These are phyloP conservation scores for Monosporozyma siamensis DNA, from an alignment of 805 yeast genomes.

Conservation along the genomic window DNA sequence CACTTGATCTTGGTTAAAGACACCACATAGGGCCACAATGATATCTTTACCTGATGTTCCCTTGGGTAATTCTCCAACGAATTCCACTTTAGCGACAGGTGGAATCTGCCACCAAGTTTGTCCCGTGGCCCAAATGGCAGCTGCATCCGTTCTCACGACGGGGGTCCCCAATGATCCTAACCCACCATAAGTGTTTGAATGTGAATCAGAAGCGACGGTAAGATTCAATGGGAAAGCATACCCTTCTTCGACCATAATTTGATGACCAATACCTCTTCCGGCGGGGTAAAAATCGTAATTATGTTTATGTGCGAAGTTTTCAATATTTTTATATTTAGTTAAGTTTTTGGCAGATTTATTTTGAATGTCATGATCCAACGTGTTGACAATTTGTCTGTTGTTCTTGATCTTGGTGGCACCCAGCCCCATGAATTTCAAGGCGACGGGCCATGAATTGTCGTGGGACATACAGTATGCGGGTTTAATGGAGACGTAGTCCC, in stretches of 20 bases:
- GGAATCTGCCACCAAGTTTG: slow-evolving; percentile 99
- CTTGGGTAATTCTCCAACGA: slow-evolving; percentile 67
- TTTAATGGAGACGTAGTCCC: slow-evolving; percentile 88
- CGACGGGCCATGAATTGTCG: slow-evolving; percentile 99
- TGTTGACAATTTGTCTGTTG: slow-evolving; percentile 87
- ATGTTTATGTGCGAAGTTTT: slow-evolving; percentile 79
- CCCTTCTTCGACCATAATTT: slow-evolving; percentile 98
- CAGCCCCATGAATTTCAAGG: slow-evolving; percentile 87
- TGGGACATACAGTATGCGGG: slow-evolving; percentile 99
- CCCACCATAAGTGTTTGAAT: slow-evolving; percentile 97
- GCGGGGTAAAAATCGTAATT: slow-evolving; percentile 97
- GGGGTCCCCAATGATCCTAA: slow-evolving; percentile 95
- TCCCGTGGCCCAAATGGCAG: slow-evolving; percentile 99
- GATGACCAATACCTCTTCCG: slow-evolving; percentile 98
- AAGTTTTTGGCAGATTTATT: slow-evolving; percentile 83
- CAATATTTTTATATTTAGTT: slow-evolving; percentile 79
- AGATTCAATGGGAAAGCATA: slow-evolving; percentile 91
- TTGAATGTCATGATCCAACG: slow-evolving; percentile 97
- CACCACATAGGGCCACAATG: slow-evolving; percentile 91
- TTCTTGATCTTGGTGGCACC: slow-evolving; percentile 82
- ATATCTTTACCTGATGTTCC: slow-evolving; percentile 96
- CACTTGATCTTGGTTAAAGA: slow-evolving; percentile 86
- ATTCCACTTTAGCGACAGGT: slow-evolving; percentile 90
- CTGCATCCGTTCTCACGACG: slow-evolving; percentile 96
- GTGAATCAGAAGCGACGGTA: slow-evolving; percentile 96